Evolutionary conservation across 2,329 filamentous ascomycete species (phyloP).

Genomic region (Boeremia exigua): DNA sequence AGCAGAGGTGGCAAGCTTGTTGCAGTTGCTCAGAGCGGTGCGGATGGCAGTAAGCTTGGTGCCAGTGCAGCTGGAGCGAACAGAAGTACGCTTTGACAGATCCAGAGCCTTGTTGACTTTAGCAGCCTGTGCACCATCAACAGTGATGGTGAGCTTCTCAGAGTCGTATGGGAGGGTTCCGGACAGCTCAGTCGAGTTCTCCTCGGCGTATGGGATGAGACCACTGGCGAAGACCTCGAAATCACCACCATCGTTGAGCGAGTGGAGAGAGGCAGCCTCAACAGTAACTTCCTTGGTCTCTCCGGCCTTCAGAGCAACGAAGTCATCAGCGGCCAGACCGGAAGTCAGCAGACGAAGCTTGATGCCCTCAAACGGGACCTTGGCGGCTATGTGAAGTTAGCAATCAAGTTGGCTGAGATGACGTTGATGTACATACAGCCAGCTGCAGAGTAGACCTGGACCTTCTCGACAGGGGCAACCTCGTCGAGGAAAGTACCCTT

Average conservation of each 20-base stretch:
- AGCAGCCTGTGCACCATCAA: constrained; percentile 64
- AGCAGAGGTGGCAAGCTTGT: constrained; percentile 60
- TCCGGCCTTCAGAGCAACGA: constrained; percentile 55
- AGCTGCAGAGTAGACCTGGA: constrained; percentile 58
- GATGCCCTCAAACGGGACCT: constrained; percentile 61
- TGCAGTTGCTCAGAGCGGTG: constrained; percentile 62
- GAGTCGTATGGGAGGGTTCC: constrained; percentile 64
- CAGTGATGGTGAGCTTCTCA: constrained; percentile 63
- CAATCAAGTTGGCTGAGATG: not conserved
- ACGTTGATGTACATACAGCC: constrained; percentile 35
- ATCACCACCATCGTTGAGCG: constrained; percentile 58
- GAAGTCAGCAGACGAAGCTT: constrained; percentile 57
- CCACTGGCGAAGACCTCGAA: constrained; percentile 65
- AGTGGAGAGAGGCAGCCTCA: constrained; percentile 63
- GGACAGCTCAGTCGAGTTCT: constrained; percentile 61
- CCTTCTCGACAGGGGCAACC: constrained; percentile 59
- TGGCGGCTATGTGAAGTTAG: constrained; percentile 41
- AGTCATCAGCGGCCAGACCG: constrained; percentile 56
- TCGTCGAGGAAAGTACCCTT: constrained; percentile 61
- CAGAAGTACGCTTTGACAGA: constrained; percentile 58
- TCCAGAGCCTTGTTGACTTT: constrained; percentile 50
- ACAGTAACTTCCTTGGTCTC: constrained; percentile 61
- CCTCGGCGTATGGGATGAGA: constrained; percentile 40
- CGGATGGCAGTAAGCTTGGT: constrained; percentile 53
- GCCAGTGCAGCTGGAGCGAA: constrained; percentile 63